Base-by-base conservation (phyloP, 805 yeast genomes). In the Candida ficus region DNA sequence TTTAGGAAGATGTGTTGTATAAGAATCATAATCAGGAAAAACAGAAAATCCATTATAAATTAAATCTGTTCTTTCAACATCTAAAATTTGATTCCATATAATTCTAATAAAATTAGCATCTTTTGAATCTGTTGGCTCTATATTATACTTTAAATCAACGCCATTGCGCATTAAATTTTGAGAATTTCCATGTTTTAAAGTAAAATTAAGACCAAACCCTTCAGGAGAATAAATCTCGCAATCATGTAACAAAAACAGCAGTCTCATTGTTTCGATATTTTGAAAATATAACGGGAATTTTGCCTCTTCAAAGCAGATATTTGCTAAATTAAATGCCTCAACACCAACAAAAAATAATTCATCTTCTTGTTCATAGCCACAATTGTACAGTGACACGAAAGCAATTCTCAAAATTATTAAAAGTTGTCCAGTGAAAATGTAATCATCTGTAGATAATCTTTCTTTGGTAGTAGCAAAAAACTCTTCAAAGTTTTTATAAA, bases 331-430 rank as follows among this genome's bases (percentile, higher is more conserved):
- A 18, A 33, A 37, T 3, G 40, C 44, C 17, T 41, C 39, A n/a
- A 41, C 37, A 5, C 39, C 44, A 18, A 41, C 31, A 12, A 28
- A 23, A 7, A 33, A 16, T 4, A 19, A 13, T 8, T 13, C 29
- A 14, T 30, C 34, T 7, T 28, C 26, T 20, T 41, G 35, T 5
- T 37, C 35, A 22, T 47, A 47, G 0, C 53, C 52, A 37, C 53
- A 49, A 39, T 45, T 45, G 32, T 43, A 49, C 17, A 35, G 34
- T 10, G 53, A 49, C 10, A 49, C n/a, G 27, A 37, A 47, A 3
- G 44, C 35, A 17, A 49, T 41, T 37, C 52, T 38, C 46, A 49
- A 42, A 13, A 49, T 35, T 13, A 45, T 17, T 17, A 47, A 34
- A 10, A 49, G 25, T 18, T 47, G 51, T 3, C 50, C 51, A 13